Conservation (phyloP, 1,139 yeast species). For the Debaryomyces fabryi region DNA sequence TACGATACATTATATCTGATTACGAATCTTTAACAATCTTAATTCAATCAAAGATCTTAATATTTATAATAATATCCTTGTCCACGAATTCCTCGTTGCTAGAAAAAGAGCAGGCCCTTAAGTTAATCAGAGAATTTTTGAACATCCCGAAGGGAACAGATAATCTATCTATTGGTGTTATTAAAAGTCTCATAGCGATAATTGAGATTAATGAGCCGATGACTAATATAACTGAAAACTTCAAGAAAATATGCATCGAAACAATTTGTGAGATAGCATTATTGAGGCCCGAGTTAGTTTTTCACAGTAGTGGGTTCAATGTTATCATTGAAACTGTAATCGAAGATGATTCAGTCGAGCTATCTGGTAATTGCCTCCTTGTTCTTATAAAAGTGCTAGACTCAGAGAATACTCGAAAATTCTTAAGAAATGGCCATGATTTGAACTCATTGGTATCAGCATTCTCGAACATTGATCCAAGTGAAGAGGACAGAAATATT, state of each 20-base stretch:
- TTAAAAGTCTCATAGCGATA: constrained; percentile 72
- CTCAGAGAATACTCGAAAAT: constrained; percentile 56
- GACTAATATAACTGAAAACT: constrained; percentile 37
- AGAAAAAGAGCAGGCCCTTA: constrained; percentile 81
- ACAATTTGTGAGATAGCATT: constrained; percentile 73
- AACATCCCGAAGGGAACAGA: constrained; percentile 59
- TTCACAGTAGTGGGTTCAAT: constrained; percentile 67
- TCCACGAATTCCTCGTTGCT: constrained; percentile 54
- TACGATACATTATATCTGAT: constrained; percentile 64
- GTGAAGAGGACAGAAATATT: constrained; percentile 12
- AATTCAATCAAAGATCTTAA: constrained; percentile 57
- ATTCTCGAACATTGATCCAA: constrained; percentile 35
- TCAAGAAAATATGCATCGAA: constrained; percentile 61
- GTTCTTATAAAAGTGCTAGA: constrained; percentile 65
- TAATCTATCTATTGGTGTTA: constrained; percentile 63
- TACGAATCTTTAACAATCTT: constrained; percentile 50
- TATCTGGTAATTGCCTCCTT: constrained; percentile 57
- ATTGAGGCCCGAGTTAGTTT: constrained; percentile 60
- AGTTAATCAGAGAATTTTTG: constrained; percentile 64
- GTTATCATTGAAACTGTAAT: constrained; percentile 58
- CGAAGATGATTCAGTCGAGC: constrained; percentile 59
- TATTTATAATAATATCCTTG: constrained; percentile 64
- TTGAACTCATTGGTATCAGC: constrained; percentile 64
- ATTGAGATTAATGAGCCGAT: constrained; percentile 56
- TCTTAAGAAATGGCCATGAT: constrained; percentile 64